Evolutionary conservation across 306 rosid genomes (phyloP).

Genomic region (Rosa multiflora): DNA sequence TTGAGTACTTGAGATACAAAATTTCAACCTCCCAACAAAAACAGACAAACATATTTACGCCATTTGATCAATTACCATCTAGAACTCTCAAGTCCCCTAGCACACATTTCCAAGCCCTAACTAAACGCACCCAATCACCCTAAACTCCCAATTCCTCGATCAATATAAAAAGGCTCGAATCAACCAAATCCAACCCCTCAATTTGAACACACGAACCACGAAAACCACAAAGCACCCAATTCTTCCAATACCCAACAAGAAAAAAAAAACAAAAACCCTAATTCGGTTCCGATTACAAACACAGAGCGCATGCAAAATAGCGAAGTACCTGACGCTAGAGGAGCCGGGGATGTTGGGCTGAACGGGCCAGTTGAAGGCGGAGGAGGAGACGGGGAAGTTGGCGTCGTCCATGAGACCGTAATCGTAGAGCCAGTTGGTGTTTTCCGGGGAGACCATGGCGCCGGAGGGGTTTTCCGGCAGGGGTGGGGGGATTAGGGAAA

Average conservation of each 20-base stretch:
- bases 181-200: neutral
- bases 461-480: constrained; percentile 23
- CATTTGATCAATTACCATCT: neutral
- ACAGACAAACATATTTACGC: constrained; percentile 6
- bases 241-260: neutral
- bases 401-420: constrained; percentile 75
- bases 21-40: constrained; percentile 13
- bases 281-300: neutral
- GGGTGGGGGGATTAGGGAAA: no score
- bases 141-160: neutral
- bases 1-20: neutral
- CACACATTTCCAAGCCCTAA: constrained; percentile 22
- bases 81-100: neutral
- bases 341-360: constrained; percentile 44
- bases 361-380: constrained; percentile 69
- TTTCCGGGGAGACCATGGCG: constrained; percentile 87
- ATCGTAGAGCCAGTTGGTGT: constrained; percentile 81
- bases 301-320: neutral
- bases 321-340: constrained; percentile 50
- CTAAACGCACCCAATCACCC: constrained; percentile 15
- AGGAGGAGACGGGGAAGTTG: constrained; percentile 49
- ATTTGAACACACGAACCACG: neutral
- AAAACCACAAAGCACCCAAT: neutral
- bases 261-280: neutral
- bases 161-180: neutral